Conservation (phyloP, 2,329 filamentous ascomycete species). For the Escovopsis sp. region DNA sequence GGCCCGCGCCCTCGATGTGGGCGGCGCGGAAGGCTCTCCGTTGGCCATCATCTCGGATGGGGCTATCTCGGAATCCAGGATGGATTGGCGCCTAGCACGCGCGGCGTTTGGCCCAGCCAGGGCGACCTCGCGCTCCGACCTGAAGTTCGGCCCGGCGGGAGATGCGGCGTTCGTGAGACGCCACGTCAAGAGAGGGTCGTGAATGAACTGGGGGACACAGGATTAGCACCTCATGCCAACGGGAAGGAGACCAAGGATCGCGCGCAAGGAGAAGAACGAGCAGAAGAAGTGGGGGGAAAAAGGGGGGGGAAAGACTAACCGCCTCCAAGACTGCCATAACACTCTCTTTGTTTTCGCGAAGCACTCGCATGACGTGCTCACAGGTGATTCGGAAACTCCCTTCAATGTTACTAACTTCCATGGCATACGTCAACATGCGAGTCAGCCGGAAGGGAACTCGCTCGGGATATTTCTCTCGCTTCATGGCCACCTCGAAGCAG, state of each 20-base stretch:
- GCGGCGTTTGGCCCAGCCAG: conserved; percentile 30
- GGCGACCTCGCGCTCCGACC: conserved; percentile 41
- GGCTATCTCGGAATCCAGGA: conserved; percentile 47
- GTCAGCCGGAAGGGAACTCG: conserved; percentile 94
- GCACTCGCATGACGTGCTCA: conserved; percentile 93
- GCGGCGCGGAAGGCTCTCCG: conserved; percentile 29
- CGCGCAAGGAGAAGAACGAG: too few species aligned
- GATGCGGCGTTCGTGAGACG: conserved; percentile 55
- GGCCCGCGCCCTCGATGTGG: conserved; percentile 34
- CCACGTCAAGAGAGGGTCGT: conserved; percentile 98
- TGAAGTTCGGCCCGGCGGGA: conserved; percentile 52
- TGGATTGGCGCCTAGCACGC: conserved; percentile 50
- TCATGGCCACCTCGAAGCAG: conserved; percentile 99
- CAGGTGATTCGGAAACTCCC: conserved; percentile 96
- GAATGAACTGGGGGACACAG: conserved; percentile 61
- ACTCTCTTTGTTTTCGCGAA: conserved; percentile 94
- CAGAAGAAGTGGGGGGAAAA: too few species aligned
- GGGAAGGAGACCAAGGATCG: too few species aligned
- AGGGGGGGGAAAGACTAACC: conserved; percentile 41
- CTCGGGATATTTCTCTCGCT: conserved; percentile 97
- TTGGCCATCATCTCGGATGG: conserved; percentile 42
- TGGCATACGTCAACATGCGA: conserved; percentile 97
- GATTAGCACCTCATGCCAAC: conserved; percentile 2
- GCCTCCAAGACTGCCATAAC: conserved; percentile 97
- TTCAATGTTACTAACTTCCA: conserved; percentile 99